Conservation (phyloP, 768 basidiomycete genomes). For the Russula foetens region DNA sequence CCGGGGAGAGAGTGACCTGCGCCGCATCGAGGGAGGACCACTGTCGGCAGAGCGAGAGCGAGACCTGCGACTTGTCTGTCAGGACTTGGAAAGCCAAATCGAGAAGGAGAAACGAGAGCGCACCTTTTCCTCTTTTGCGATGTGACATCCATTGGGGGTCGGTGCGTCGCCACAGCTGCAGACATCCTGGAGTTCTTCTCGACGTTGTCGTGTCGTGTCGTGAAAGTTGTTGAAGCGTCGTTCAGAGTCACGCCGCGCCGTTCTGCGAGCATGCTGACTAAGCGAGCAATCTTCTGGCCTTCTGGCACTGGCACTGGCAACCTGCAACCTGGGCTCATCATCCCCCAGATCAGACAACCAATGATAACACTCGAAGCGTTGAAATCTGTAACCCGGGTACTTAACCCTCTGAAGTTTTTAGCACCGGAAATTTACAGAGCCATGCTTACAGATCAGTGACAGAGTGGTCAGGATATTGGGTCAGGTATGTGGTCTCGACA, state of each 20-base stretch:
- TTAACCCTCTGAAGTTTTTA: slow-evolving; percentile 8
- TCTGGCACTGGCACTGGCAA: background rate
- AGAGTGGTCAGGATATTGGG: slow-evolving; percentile 63
- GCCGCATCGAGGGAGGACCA: slow-evolving; percentile 35
- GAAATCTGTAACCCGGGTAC: slow-evolving; percentile 46
- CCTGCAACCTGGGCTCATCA: background rate
- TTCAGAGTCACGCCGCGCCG: background rate
- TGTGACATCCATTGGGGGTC: background rate
- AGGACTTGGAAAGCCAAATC: background rate
- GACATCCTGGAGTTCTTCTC: slow-evolving; percentile 4
- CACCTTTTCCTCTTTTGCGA: slow-evolving; percentile 19
- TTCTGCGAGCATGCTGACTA: background rate
- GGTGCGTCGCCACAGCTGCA: slow-evolving; percentile 1
- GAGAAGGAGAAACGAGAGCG: background rate
- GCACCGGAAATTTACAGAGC: background rate
- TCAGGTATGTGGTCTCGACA: slow-evolving; percentile 41
- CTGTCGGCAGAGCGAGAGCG: slow-evolving; percentile 28
- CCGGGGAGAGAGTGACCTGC: slow-evolving; percentile 36
- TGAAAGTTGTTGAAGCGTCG: background rate
- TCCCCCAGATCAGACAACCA: no score
- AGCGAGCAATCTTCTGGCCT: background rate
- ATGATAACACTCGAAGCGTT: slow-evolving; percentile 50
- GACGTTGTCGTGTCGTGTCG: background rate
- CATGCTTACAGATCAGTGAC: slow-evolving; percentile 48
- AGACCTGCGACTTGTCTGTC: slow-evolving; percentile 23